These are phyloP conservation scores for Gymnopus androsaceus DNA, from an alignment of 1,284 basidiomycete genomes.

Conservation along the genomic window DNA sequence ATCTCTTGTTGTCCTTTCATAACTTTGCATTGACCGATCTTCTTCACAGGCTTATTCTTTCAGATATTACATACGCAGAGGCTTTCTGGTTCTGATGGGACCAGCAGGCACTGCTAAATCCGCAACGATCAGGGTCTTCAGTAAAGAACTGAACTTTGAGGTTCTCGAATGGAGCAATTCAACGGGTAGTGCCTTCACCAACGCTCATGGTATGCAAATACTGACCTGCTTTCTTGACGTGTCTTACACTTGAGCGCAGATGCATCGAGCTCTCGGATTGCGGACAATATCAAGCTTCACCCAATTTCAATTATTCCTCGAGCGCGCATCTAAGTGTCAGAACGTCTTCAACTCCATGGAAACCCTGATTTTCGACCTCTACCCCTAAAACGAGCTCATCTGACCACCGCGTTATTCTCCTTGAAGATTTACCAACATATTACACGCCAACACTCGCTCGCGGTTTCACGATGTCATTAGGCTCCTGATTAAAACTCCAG, in stretches of 20 bases:
- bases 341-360: slow-evolving; percentile 43
- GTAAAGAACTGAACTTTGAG: too few species aligned
- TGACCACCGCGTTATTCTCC: slow-evolving; percentile 73
- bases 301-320: slow-evolving; percentile 80
- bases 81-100: too few species aligned
- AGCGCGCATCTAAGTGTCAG: slow-evolving; percentile 68
- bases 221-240: not conserved
- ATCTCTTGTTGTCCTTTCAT: too few species aligned
- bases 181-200: slow-evolving; percentile 42
- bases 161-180: slow-evolving; percentile 86
- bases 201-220: slow-evolving; percentile 17
- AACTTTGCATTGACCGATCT: too few species aligned
- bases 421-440: slow-evolving; percentile 94
- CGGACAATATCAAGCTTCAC: slow-evolving; percentile 27
- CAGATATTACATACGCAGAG: too few species aligned
- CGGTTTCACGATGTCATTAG: slow-evolving; percentile 75
- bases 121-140: too few species aligned
- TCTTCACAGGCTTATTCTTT: too few species aligned
- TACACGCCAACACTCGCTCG: too few species aligned
- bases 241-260: slow-evolving; percentile 52
- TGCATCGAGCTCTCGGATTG: slow-evolving; percentile 29
- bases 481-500: slow-evolving; percentile 48
- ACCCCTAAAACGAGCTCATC: slow-evolving; percentile 27
- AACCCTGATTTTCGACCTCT: slow-evolving; percentile 16
- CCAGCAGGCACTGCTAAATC: too few species aligned